Evolutionary conservation across 306 rosid species (phyloP), one percentile per base, ranked within the genome.

Genomic region (Mimosa bimucronata): DNA sequence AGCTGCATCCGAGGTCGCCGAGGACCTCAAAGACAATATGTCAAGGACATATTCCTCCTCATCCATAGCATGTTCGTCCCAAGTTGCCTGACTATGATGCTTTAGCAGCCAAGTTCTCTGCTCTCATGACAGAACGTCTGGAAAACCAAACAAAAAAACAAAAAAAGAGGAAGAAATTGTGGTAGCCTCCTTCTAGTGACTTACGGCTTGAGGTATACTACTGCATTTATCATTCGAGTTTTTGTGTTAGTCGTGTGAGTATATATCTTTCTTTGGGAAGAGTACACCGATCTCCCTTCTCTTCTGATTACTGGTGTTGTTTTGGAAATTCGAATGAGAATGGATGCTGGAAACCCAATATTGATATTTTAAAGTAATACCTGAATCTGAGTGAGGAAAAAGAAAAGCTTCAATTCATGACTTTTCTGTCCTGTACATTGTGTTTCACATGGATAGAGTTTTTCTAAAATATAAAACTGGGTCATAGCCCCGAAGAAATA

Each of bases 71-170:
- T 85, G 94, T 91, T 67, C 97, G 91, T 86, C 98, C 94, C 1
- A 91, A 90, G 74, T 70, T 93, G 89, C 98, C 98, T 0, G 91
- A 91, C 25, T 91, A 84, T 78, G 94, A 91, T 29, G 97, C 88
- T 62, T 77, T 93, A 71, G 85, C 91, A 67, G 88, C 92, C 10
- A 86, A 72, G 80, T 93, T 91, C 81, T 68, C 29, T 88, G 92
- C 91, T 75, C 88, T 90, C 65, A 93, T 83, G 85, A 87, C 75
- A 85, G 88, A 86, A 60, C 83, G 66, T 68, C 77, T 76, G 64
- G 83, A 79, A 77, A 84, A 75, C 15, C 9, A 83, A 79, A 14
- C 7, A 40, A 40, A 40, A 40, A 7, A 9, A 40, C 9, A 11
- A 40, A 1, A 40, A 8, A n/a, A n/a, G n/a, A n/a, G n/a, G n/a